Evolutionary conservation across 352 stramenopile genomes (phyloP).

Genomic region (Globisporangium paddicum): DNA sequence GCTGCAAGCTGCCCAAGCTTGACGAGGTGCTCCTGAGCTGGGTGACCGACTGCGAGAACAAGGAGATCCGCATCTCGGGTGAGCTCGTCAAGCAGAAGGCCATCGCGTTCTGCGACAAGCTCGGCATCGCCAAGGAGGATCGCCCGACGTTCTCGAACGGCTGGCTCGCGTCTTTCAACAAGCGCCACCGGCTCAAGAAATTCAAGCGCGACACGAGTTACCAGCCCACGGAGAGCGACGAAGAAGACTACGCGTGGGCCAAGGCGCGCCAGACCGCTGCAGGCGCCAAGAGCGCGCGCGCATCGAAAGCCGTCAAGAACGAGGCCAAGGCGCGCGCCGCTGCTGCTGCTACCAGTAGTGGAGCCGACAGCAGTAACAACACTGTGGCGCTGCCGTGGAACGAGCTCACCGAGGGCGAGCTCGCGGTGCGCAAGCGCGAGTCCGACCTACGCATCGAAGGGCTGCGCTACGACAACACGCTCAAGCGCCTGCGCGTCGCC

Average conservation of each 20-base stretch:
- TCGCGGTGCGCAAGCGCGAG: constrained; percentile 17
- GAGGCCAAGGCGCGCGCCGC: background rate
- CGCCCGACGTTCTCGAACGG: constrained; percentile 65
- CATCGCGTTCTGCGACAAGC: constrained; percentile 14
- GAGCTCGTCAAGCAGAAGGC: constrained; percentile 18
- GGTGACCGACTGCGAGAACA: constrained; percentile 16
- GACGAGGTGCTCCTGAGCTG: constrained; percentile 17
- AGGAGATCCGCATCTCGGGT: constrained; percentile 18
- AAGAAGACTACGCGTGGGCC: constrained; percentile 14
- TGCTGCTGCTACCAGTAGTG: background rate
- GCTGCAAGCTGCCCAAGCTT: constrained; percentile 17
- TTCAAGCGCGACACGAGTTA: constrained; percentile 17
- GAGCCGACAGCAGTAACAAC: background rate
- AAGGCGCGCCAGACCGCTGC: constrained; percentile 6
- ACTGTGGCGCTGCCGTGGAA: constrained; percentile 4
- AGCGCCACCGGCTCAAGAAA: constrained; percentile 28
- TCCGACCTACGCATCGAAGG: constrained; percentile 18
- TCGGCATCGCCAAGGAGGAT: constrained; percentile 8
- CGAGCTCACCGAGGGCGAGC: constrained; percentile 14
- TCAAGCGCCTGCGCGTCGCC: constrained; percentile 13
- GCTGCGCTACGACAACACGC: constrained; percentile 18
- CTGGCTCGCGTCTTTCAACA: constrained; percentile 81
- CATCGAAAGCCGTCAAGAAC: background rate
- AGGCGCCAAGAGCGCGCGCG: background rate
- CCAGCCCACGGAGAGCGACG: constrained; percentile 12